Evolutionary conservation across 257 asterid genomes (phyloP).

Genomic region (Rauvolfia tetraphylla): DNA sequence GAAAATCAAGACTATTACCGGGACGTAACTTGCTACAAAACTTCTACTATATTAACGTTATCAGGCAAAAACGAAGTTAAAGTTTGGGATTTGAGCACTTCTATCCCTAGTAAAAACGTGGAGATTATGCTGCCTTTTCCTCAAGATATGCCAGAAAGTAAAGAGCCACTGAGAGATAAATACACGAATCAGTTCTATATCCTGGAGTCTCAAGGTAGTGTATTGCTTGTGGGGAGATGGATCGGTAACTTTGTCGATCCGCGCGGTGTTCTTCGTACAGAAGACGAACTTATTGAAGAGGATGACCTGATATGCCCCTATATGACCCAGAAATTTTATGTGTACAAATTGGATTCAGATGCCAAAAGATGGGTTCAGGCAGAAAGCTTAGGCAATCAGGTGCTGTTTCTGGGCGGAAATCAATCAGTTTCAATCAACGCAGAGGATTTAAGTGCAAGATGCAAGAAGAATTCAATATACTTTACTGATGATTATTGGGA

Average conservation of each 20-base stretch:
- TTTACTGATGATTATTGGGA: conserved; percentile 44
- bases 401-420: conserved; percentile 39
- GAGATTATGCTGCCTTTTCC: not conserved
- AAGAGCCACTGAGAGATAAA: not conserved
- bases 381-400: conserved; percentile 15
- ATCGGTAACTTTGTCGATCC: conserved; percentile 32
- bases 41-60: not conserved
- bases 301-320: conserved; percentile 20
- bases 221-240: conserved; percentile 25
- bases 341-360: conserved; percentile 19
- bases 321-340: conserved; percentile 23
- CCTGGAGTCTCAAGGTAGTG: not conserved
- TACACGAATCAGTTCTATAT: not conserved
- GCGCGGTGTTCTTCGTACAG: conserved; percentile 23
- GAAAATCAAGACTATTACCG: not conserved
- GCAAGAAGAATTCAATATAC: conserved; percentile 28
- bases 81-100: not conserved
- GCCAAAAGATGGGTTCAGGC: conserved; percentile 17
- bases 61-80: not conserved
- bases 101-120: not conserved
- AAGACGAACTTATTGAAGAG: conserved; percentile 27
- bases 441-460: conserved; percentile 1
- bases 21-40: not conserved
- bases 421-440: conserved; percentile 21
- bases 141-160: not conserved